phyloP scores from a whole-genome alignment of 768 basidiomycete genomes.

The Sistotremastrum suecicum region DNA sequence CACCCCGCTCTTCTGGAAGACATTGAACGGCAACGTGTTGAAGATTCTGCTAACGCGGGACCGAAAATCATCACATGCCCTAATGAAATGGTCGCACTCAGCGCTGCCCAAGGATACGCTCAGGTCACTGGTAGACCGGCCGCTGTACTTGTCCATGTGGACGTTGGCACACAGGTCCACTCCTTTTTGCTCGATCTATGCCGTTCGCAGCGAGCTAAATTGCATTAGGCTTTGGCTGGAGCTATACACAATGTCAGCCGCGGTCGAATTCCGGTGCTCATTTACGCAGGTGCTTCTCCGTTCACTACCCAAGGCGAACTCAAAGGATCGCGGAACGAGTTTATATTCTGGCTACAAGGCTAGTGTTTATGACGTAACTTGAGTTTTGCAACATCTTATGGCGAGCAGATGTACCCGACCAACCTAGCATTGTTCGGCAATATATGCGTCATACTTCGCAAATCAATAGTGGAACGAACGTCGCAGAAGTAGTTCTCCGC shows the following conservation, averaged over 20 bases:
- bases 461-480: conserved; percentile 38
- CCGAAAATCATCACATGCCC: conserved; percentile 53
- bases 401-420: conserved; percentile 49
- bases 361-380: background rate
- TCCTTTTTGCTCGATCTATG: background rate
- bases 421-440: conserved; percentile 54
- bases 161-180: conserved; percentile 51
- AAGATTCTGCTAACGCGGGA: conserved; percentile 11
- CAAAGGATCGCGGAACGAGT: conserved; percentile 54
- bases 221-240: conserved; percentile 42
- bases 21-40: conserved; percentile 37
- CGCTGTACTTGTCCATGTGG: conserved; percentile 62
- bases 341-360: conserved; percentile 66
- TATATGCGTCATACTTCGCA: conserved; percentile 60
- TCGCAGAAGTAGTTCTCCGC: conserved; percentile 36
- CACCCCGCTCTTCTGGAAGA: conserved; percentile 63
- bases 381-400: background rate
- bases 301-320: conserved; percentile 42
- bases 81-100: conserved; percentile 66
- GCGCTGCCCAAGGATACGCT: conserved; percentile 57
- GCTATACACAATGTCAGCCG: conserved; percentile 62
- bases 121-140: conserved; percentile 53
- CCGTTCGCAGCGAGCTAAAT: background rate
- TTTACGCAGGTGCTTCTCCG: conserved; percentile 60
- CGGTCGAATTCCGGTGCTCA: conserved; percentile 45